A percentile compares a stretch with the other conserved stretches of the same genome.
Evolutionary conservation across 2,329 filamentous ascomycete genomes (phyloP).

Genomic region (Rugonectria rugulosa): DNA sequence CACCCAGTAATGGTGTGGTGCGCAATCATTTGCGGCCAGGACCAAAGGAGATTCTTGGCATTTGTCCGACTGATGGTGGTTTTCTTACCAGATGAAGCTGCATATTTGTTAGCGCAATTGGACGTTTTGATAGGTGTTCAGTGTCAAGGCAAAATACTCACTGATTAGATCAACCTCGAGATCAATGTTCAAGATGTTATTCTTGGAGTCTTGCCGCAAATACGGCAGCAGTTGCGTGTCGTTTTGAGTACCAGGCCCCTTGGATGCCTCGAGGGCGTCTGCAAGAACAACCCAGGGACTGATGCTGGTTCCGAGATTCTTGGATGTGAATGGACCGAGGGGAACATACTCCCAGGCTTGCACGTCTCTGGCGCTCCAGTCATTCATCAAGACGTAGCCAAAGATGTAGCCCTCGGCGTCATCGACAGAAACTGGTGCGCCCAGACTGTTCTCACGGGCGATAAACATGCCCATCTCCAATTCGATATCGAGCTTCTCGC

Average conservation of each 20-base stretch:
- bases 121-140: too few species aligned
- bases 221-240: slow-evolving; percentile 47
- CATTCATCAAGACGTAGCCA: slow-evolving; percentile 71
- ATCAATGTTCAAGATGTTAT: slow-evolving; percentile 47
- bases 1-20: slow-evolving; percentile 84
- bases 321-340: slow-evolving; percentile 68
- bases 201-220: slow-evolving; percentile 62
- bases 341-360: slow-evolving; percentile 69
- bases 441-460: slow-evolving; percentile 70
- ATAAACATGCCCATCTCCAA: slow-evolving; percentile 81
- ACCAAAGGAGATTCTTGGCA: slow-evolving; percentile 69
- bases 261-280: slow-evolving; percentile 57
- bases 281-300: slow-evolving; percentile 69
- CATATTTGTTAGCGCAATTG: slow-evolving; percentile 6
- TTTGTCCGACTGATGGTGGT: slow-evolving; percentile 46
- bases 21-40: slow-evolving; percentile 83
- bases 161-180: slow-evolving; percentile 50
- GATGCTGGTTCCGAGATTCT: slow-evolving; percentile 67
- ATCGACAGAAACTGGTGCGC: slow-evolving; percentile 69
- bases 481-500: slow-evolving; percentile 74
- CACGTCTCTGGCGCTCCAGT: slow-evolving; percentile 70
- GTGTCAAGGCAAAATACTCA: slow-evolving; percentile 37
- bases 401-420: slow-evolving; percentile 77
- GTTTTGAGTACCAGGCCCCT: slow-evolving; percentile 40
- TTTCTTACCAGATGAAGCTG: slow-evolving; percentile 44